Percentiles rank a stretch among this genome's conserved stretches.
Evolutionary conservation across 129 eudicot genomes (phyloP).

Genomic region (Lonicera japonica): DNA sequence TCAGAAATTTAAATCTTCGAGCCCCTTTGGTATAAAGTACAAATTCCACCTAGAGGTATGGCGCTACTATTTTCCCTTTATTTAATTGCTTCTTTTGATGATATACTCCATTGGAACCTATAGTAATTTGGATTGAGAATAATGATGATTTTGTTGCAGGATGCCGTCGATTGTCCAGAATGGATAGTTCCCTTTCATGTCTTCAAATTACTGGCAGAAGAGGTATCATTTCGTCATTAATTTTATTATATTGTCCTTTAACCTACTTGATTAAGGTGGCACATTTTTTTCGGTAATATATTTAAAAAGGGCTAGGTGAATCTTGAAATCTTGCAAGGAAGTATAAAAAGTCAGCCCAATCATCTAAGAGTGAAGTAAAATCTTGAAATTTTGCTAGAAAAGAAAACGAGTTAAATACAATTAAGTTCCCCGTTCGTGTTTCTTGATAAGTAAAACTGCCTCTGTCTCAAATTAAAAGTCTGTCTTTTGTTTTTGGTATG

Average conservation of each 20-base stretch:
- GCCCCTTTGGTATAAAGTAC: constrained; percentile 89
- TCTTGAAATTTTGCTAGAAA: not conserved
- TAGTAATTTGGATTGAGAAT: constrained; percentile 1
- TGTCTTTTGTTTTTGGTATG: too few species aligned
- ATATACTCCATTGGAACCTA: not conserved
- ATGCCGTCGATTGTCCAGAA: constrained; percentile 99
- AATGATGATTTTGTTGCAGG: constrained; percentile 40
- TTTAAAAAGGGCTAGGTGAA: too few species aligned
- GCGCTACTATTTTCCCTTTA: constrained; percentile 7
- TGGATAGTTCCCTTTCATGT: constrained; percentile 93
- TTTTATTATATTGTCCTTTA: too few species aligned
- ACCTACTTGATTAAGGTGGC: too few species aligned
- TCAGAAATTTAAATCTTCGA: constrained; percentile 86
- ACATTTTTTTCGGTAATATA: too few species aligned
- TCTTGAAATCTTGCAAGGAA: not conserved
- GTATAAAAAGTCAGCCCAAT: not conserved
- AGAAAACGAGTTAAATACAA: too few species aligned
- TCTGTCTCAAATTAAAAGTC: too few species aligned
- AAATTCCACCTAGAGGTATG: constrained; percentile 92
- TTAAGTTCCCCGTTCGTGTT: too few species aligned
- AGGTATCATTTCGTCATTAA: constrained; percentile 42
- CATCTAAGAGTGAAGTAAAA: not conserved
- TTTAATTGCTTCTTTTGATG: not conserved
- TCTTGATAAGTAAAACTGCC: too few species aligned
- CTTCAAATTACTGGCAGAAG: constrained; percentile 89